Evolutionary conservation across 2,329 filamentous ascomycete species (phyloP), one percentile per base, ranked within the genome.

Genomic region (Nemania abortiva): DNA sequence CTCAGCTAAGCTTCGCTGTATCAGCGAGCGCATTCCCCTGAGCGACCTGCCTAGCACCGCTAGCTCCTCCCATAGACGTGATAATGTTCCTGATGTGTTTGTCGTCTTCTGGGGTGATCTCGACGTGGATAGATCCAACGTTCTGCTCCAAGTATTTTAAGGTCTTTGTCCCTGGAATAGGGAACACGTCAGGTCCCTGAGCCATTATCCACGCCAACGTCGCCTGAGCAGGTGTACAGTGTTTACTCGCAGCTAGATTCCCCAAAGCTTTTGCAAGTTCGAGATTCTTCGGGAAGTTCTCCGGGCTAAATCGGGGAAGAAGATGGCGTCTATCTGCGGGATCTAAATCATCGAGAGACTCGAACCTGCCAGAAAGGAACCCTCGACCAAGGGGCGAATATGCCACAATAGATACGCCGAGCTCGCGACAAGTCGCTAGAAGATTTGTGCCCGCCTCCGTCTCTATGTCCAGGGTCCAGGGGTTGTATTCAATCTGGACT

Each of bases 131-230:
- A 1, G 63, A 45, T 10, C 53, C 50, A n/a, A 58, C 47, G 18
- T 87, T 87, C 64, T 86, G 81, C 65, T 86, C 81, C 31, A 87
- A 74, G 65, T 83, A 84, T 72, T 81, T 80, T 45, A 84, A 76
- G 63, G 76, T 83, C 76, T 83, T 86, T 0, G 85, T 87, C 1
- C 84, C 85, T 0, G 84, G 85, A 59, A 87, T 91, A 0, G 90
- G 87, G 73, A 89, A 85, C 58, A 91, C 81, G 72, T 90, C 86
- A 2, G 86, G 82, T 0, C 87, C 87, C 73, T 91, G 88, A 3
- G 84, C 84, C 71, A 90, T 73, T 65, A 92, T 73, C 89, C 90
- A 92, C 0, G 89, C 89, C 31, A 92, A 80, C 1, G 87, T 85
- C 37, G 92, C 75, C 75, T 92, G 86, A 1, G 82, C 83, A 0